Percentiles rank a stretch among this genome's conserved stretches.
Conservation (phyloP, 805 yeast species). For the Candida jianshihensis region DNA sequence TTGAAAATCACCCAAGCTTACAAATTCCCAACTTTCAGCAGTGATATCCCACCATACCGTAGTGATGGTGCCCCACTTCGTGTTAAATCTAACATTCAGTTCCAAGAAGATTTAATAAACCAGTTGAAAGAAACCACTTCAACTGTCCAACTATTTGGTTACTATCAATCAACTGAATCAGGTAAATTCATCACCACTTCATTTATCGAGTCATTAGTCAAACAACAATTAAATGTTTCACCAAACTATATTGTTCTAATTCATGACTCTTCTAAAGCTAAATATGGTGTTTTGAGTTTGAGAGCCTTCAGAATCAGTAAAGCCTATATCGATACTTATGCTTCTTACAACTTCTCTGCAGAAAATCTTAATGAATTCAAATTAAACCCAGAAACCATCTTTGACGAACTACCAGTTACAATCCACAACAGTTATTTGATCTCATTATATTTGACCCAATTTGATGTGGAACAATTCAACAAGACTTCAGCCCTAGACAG, state of each 20-base stretch:
- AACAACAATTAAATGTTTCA: conserved; percentile 50
- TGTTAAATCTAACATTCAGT: conserved; percentile 55
- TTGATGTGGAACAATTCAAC: conserved; percentile 14
- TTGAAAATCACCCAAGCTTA: conserved; percentile 49
- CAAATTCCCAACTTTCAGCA: conserved; percentile 54
- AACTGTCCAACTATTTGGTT: conserved; percentile 75
- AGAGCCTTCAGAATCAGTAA: conserved; percentile 64
- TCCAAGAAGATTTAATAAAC: conserved; percentile 60
- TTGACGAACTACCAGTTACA: conserved; percentile 63
- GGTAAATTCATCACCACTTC: conserved; percentile 65
- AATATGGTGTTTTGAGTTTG: conserved; percentile 55
- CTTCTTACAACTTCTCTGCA: conserved; percentile 52
- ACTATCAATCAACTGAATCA: conserved; percentile 67
- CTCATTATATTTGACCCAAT: conserved; percentile 42
- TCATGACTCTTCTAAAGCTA: conserved; percentile 64
- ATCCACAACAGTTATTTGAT: conserved; percentile 66
- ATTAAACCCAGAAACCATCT: conserved; percentile 56
- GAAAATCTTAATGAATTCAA: conserved; percentile 54
- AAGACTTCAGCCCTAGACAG: conserved; percentile 14
- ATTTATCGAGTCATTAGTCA: conserved; percentile 62
- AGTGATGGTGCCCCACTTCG: conserved; percentile 58
- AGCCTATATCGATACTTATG: conserved; percentile 47
- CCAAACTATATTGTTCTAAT: conserved; percentile 48
- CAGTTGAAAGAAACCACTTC: conserved; percentile 52
- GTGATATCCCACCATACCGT: conserved; percentile 56